Evolutionary conservation across 2,329 filamentous ascomycete species (phyloP).

Genomic region (Fusarium sterilihyphosum): DNA sequence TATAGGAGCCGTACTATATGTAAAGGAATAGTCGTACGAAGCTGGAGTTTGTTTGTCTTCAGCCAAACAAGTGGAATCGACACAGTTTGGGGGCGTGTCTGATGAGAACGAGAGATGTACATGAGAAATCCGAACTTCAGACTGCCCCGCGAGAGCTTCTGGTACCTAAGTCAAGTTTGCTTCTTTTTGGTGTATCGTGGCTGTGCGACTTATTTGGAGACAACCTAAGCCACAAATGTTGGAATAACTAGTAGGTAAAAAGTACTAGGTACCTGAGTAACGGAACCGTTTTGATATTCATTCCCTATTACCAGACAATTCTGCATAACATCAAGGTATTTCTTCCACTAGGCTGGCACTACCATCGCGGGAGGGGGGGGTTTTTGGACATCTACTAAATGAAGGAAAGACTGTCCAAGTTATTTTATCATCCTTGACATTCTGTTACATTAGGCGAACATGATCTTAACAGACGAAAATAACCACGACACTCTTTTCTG

Average conservation of each 20-base stretch:
- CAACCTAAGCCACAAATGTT: conserved; percentile 19
- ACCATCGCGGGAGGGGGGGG: no score
- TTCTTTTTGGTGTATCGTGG: conserved; percentile 22
- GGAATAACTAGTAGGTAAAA: background rate
- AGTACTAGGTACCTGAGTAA: no score
- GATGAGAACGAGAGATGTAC: background rate
- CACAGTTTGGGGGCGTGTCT: background rate
- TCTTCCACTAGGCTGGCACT: background rate
- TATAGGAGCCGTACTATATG: background rate
- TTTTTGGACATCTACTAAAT: no score
- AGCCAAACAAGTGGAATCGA: background rate
- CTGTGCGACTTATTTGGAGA: conserved; percentile 1
- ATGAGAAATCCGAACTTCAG: background rate
- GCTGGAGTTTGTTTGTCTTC: background rate
- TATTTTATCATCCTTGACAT: no score
- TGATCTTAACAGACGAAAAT: no score
- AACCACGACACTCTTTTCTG: no score
- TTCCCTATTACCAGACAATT: background rate
- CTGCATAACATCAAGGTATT: background rate
- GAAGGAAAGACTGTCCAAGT: no score
- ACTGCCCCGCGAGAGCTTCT: conserved; percentile 10
- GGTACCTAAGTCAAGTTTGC: background rate
- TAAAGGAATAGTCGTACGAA: background rate
- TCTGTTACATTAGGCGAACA: no score
- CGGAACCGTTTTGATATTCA: background rate